phyloP scores from a whole-genome alignment of 225 moss, liverwort and hornwort genomes.

The Pseudoscleropodium purum region DNA sequence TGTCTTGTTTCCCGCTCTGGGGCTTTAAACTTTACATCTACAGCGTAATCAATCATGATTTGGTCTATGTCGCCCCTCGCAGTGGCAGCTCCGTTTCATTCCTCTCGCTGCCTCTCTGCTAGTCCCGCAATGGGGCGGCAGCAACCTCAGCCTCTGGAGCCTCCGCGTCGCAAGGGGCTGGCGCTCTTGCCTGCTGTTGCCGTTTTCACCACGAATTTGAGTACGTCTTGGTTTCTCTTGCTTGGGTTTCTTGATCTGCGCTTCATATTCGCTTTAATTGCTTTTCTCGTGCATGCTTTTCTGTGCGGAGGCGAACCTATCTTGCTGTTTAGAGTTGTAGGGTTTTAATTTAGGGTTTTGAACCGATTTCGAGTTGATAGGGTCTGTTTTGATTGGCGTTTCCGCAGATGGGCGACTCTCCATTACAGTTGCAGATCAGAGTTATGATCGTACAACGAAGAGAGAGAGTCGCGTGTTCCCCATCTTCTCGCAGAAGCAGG shows the following conservation, averaged over 20 bases:
- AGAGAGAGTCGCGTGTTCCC: slow-evolving; percentile 15
- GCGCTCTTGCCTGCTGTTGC: slow-evolving; percentile 27
- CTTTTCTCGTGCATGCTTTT: neutral
- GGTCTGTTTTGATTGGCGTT: neutral
- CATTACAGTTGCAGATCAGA: neutral
- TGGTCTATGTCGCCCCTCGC: neutral
- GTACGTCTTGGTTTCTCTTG: neutral
- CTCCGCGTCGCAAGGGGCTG: neutral
- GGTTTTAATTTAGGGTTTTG: neutral
- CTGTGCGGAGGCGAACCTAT: neutral
- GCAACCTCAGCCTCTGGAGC: neutral
- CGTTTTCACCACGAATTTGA: slow-evolving; percentile 15
- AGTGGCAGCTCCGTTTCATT: neutral
- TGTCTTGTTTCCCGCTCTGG: neutral
- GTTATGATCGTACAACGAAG: neutral
- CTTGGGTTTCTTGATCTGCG: neutral
- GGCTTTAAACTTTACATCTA: neutral
- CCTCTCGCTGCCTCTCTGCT: neutral
- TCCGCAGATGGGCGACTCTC: slow-evolving; percentile 29
- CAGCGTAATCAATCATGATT: neutral
- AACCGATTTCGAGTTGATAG: neutral
- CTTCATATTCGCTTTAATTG: neutral
- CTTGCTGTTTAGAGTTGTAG: neutral
- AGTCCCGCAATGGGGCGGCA: slow-evolving; percentile 9
- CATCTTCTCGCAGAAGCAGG: slow-evolving; percentile 26